phyloP scores from a whole-genome alignment of 768 basidiomycete species.

The Udeniomyces megalosporus region DNA sequence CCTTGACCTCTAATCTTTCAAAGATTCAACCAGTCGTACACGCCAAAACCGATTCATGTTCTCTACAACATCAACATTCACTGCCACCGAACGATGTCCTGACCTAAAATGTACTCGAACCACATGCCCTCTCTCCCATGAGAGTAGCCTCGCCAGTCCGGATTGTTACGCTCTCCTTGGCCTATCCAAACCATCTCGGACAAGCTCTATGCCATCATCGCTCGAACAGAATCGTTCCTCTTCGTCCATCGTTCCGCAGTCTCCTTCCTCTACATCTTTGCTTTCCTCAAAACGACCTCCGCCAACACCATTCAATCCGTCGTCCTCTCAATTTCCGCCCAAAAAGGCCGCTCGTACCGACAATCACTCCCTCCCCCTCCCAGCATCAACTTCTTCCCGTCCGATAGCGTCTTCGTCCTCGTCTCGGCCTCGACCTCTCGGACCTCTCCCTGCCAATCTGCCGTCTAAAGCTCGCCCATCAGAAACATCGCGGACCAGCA shows the following conservation, averaged over 20 bases:
- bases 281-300: no score
- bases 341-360: neutral
- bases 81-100: no score
- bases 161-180: neutral
- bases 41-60: no score
- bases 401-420: neutral
- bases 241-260: neutral
- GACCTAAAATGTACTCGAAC: neutral
- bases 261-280: no score
- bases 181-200: neutral
- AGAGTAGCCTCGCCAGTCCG: no score
- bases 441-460: neutral
- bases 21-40: no score
- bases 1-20: no score
- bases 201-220: no score
- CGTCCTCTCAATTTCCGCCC: no score
- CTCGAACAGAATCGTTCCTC: neutral
- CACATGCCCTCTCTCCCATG: slow-evolving; percentile 5
- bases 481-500: neutral
- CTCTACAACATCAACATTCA: no score
- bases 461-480: neutral
- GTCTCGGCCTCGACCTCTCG: neutral
- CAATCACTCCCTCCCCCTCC: neutral
- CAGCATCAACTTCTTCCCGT: neutral
- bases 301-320: no score